Evolutionary conservation across 495 filamentous ascomycete genomes (phyloP).

Genomic region (Melanomma pulvis-pyrius): DNA sequence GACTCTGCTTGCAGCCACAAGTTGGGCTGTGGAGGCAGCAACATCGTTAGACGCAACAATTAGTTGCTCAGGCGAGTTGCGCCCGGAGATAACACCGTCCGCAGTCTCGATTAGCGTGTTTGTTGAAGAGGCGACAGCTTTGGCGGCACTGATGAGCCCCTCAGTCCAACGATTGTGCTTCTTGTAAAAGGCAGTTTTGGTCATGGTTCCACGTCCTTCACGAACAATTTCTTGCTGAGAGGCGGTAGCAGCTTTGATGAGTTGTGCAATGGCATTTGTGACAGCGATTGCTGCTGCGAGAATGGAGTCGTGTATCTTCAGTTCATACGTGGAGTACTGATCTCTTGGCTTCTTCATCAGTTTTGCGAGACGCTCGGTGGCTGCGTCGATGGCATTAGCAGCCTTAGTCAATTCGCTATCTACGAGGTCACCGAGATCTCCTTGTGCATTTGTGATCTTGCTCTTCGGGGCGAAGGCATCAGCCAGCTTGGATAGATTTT

Average conservation of each 20-base stretch:
- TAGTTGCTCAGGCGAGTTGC: conserved; percentile 93
- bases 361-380: conserved; percentile 82
- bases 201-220: conserved; percentile 84
- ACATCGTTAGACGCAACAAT: conserved; percentile 98
- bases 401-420: conserved; percentile 90
- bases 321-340: conserved; percentile 93
- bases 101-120: conserved; percentile 97
- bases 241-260: conserved; percentile 93
- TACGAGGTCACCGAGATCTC: conserved; percentile 90
- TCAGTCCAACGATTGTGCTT: conserved; percentile 99
- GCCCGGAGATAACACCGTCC: conserved; percentile 87
- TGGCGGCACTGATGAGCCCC: conserved; percentile 93
- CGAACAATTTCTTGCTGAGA: conserved; percentile 98
- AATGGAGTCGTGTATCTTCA: conserved; percentile 91
- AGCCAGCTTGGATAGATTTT: conserved; percentile 86
- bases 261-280: conserved; percentile 91
- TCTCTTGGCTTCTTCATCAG: conserved; percentile 92
- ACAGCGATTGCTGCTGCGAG: conserved; percentile 92
- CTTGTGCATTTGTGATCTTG: conserved; percentile 72
- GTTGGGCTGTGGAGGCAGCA: conserved; percentile 90
- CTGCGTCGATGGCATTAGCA: conserved; percentile 93
- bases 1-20: conserved; percentile 92
- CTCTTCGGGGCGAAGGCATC: conserved; percentile 87
- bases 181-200: conserved; percentile 97
- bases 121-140: conserved; percentile 88